A percentile compares a stretch with the other conserved stretches of the same genome.
Evolutionary conservation across 164 flowering plant species (phyloP).

Genomic region (Houttuynia cordata): DNA sequence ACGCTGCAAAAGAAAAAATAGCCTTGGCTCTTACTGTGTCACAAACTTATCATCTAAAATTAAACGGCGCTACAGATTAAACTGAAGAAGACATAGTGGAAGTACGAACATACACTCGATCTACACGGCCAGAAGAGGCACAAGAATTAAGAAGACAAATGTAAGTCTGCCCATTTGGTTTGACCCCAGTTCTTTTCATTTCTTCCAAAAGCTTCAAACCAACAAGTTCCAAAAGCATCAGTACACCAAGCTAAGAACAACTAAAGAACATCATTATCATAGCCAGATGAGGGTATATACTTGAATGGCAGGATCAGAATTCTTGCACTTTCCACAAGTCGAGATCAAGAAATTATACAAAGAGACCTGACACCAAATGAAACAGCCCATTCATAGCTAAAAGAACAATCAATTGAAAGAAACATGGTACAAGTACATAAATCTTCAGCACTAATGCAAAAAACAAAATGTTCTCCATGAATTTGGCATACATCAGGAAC

Average conservation of each 20-base stretch:
- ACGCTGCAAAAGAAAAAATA: no score
- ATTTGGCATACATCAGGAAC: constrained; percentile 90
- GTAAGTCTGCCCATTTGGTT: constrained; percentile 84
- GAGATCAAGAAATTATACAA: constrained; percentile 82
- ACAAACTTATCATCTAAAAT: neutral
- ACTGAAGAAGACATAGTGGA: neutral
- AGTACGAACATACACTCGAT: constrained; percentile 65
- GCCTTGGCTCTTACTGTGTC: neutral
- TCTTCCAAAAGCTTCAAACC: constrained; percentile 77
- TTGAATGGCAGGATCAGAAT: constrained; percentile 51
- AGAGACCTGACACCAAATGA: constrained; percentile 41
- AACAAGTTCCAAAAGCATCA: neutral
- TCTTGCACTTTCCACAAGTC: constrained; percentile 72
- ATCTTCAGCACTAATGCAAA: neutral
- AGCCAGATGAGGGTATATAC: constrained; percentile 14
- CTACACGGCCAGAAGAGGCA: constrained; percentile 69
- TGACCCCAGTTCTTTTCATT: constrained; percentile 74
- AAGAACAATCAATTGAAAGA: neutral
- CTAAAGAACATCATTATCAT: neutral
- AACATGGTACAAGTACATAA: neutral
- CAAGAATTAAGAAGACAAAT: constrained; percentile 78
- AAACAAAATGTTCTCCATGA: neutral
- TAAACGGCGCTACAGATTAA: neutral
- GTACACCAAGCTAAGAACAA: neutral
- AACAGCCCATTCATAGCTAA: neutral